phyloP scores from a whole-genome alignment of 495 filamentous ascomycete species.

The Oidiodendron maius region DNA sequence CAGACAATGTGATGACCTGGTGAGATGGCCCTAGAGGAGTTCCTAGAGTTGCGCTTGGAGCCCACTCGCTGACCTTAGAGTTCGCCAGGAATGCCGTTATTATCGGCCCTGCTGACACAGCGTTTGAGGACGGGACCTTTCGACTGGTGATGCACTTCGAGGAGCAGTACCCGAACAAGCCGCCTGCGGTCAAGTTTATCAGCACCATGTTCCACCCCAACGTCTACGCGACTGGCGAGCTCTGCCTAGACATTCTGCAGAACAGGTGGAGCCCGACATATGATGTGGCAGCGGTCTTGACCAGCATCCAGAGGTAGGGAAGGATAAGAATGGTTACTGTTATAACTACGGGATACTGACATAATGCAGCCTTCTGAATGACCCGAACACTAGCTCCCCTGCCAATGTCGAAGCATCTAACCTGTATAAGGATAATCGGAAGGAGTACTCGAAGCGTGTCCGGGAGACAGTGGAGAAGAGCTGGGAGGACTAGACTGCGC shows the following conservation, averaged over 20 bases:
- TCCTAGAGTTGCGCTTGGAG: neutral
- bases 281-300: constrained; percentile 94
- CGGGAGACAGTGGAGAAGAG: constrained; percentile 98
- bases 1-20: constrained; percentile 99
- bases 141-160: constrained; percentile 98
- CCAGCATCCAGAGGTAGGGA: constrained; percentile 89
- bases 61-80: constrained; percentile 12
- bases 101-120: constrained; percentile 94
- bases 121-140: constrained; percentile 98
- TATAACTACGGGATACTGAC: neutral
- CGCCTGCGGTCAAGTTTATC: constrained; percentile 95
- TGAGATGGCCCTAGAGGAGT: constrained; percentile 30
- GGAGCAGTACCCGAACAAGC: constrained; percentile 97
- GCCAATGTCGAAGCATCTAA: constrained; percentile 98
- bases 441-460: constrained; percentile 93
- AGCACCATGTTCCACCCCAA: constrained; percentile 99
- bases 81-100: constrained; percentile 90
- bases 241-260: constrained; percentile 95
- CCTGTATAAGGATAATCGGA: constrained; percentile 95
- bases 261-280: constrained; percentile 99
- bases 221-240: constrained; percentile 93
- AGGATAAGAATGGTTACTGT: neutral
- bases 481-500: constrained; percentile 72
- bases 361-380: constrained; percentile 76
- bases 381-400: constrained; percentile 94